Base-by-base conservation (phyloP, 2,329 filamentous ascomycete genomes). In the Sphaerulina populicola region DNA sequence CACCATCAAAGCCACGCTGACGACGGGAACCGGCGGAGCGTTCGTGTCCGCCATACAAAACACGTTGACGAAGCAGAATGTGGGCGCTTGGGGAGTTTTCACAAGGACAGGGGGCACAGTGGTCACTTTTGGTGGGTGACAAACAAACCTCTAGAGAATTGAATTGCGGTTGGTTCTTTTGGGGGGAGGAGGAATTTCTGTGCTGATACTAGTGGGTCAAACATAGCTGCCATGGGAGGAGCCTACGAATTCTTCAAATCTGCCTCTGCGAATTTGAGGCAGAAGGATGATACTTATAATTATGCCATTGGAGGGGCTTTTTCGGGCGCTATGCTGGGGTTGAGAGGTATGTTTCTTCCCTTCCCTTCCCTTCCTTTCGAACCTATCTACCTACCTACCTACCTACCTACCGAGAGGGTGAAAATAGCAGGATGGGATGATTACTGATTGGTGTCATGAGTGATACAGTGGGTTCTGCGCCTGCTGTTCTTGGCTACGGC, bases 31-130 rank as follows among this genome's bases (percentile, higher is more conserved):
- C 53, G 78, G 79, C 54, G 89, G 89, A 62, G 72, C 86, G 66
- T 77, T 88, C 69, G 68, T 85, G 54, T 85, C 88, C 45, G 83
- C 86, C 49, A 77, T 94, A 59, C 86, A 90, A 74, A 97, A 94
- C 75, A 88, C 89, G 53, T 78, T 96, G 62, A 78, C 83, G 49
- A 89, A 82, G 74, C 78, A 81, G 68, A 95, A 95, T 70, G 76
- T 93, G 59, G 88, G 89, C 62, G 78, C 83, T 56, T 80, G 84
- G 74, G 86, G 86, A 60, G 78, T 95, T 64, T 83, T 97, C 67
- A 86, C 86, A 42, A 81, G 82, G 64, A 84, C 82, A 51, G 90
- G 89, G 59, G 76, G 83, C 65, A 84, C 84, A 44, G 85, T 91
- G 66, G 85, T 74, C 55, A 67, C 79, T 54, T 81, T 81, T 64